Conservation (phyloP, 2,329 filamentous ascomycete genomes). For the Endocalyx cinctus region DNA sequence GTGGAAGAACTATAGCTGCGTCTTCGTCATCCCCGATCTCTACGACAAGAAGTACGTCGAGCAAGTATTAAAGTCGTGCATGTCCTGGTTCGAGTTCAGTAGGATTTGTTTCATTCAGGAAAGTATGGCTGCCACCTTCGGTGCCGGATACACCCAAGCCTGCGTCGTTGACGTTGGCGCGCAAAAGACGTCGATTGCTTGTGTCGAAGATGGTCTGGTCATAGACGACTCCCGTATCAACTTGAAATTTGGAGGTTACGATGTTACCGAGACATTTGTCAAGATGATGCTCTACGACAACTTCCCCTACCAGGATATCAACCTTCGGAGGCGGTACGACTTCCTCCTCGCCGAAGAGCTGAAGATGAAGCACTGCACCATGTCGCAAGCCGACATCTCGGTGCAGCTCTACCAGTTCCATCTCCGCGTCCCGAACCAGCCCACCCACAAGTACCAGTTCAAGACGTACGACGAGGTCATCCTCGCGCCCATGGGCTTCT, state of each 20-base stretch:
- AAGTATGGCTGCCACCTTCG: slow-evolving; percentile 89
- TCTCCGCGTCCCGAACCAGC: slow-evolving; percentile 78
- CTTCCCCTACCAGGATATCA: slow-evolving; percentile 94
- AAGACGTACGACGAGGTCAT: slow-evolving; percentile 97
- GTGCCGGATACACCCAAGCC: slow-evolving; percentile 86
- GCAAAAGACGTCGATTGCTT: slow-evolving; percentile 95
- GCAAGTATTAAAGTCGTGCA: slow-evolving; percentile 75
- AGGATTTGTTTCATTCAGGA: slow-evolving; percentile 94
- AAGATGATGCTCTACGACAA: slow-evolving; percentile 98
- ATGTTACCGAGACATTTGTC: slow-evolving; percentile 90
- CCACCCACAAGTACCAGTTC: slow-evolving; percentile 89
- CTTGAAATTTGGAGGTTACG: slow-evolving; percentile 85
- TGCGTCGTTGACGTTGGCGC: slow-evolving; percentile 96
- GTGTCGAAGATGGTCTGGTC: slow-evolving; percentile 93
- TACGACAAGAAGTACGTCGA: slow-evolving; percentile 94
- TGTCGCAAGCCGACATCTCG: slow-evolving; percentile 84
- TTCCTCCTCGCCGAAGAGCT: slow-evolving; percentile 92
- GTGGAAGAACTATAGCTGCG: slow-evolving; percentile 88
- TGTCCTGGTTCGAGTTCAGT: slow-evolving; percentile 85
- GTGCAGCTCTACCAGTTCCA: slow-evolving; percentile 89
- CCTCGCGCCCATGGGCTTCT: slow-evolving; percentile 92
- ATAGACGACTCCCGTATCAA: slow-evolving; percentile 94
- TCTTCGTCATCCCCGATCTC: slow-evolving; percentile 94
- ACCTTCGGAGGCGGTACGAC: slow-evolving; percentile 83
- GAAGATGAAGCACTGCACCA: slow-evolving; percentile 87